A percentile compares a stretch with the other conserved stretches of the same genome.
phyloP scores from a whole-genome alignment of 2,329 filamentous ascomycete species.

The Talaromyces albobiverticillius region DNA sequence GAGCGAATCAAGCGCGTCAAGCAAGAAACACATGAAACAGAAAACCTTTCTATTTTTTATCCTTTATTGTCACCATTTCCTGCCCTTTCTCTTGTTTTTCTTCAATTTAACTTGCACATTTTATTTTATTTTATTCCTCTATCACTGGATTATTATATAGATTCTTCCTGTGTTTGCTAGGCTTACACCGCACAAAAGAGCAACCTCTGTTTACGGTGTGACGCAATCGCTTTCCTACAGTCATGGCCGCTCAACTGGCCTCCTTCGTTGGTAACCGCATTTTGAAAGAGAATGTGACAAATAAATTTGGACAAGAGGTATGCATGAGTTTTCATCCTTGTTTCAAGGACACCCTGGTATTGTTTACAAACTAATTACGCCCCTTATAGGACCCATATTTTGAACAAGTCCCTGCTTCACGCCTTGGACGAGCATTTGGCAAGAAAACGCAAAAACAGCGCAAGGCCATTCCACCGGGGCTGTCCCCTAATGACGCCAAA shows the following conservation, averaged over 20 bases:
- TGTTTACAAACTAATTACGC: neutral
- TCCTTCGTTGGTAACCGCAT: constrained; percentile 31
- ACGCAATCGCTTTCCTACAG: neutral
- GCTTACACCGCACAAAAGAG: too few species aligned
- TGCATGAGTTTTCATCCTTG: constrained; percentile 6
- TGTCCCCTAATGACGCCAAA: constrained; percentile 76
- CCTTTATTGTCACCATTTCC: neutral
- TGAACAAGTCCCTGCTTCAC: constrained; percentile 73
- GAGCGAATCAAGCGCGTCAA: neutral
- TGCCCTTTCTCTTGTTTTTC: neutral
- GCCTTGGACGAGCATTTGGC: constrained; percentile 61
- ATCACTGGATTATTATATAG: neutral
- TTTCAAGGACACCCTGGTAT: neutral
- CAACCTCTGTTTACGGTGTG: neutral
- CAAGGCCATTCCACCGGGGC: constrained; percentile 78
- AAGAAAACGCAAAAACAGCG: constrained; percentile 78
- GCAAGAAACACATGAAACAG: neutral
- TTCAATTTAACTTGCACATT: neutral
- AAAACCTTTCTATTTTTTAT: neutral
- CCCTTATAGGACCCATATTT: constrained; percentile 80
- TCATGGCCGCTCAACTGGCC: constrained; percentile 21
- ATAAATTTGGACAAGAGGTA: constrained; percentile 44
- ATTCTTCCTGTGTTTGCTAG: neutral
- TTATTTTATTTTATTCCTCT: neutral
- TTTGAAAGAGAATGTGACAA: constrained; percentile 37